These are phyloP conservation scores for Funneliformis caledonium DNA, from an alignment of 371 early-diverging fungal genomes.

Conservation along the genomic window DNA sequence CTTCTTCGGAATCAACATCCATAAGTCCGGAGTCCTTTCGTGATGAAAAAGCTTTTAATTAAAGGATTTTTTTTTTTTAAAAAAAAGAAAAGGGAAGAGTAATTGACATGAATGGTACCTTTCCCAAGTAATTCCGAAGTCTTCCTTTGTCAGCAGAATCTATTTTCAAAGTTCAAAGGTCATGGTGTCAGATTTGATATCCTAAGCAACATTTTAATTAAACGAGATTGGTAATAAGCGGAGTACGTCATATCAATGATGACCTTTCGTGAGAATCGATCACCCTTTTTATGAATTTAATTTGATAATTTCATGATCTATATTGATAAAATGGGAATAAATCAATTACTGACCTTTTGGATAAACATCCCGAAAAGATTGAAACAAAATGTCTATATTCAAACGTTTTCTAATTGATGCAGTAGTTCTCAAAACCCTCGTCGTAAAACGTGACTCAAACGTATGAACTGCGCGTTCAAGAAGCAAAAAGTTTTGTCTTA, in stretches of 20 bases:
- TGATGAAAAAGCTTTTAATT: neutral
- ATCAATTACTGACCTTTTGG: constrained; percentile 44
- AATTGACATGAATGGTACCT: constrained; percentile 42
- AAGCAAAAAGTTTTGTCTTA: constrained; percentile 79
- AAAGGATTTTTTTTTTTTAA: neutral
- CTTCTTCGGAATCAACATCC: constrained; percentile 53
- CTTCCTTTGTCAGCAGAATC: constrained; percentile 48
- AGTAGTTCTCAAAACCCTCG: constrained; percentile 84
- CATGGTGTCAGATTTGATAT: constrained; percentile 15
- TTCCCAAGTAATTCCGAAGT: constrained; percentile 50
- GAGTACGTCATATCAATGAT: constrained; percentile 10
- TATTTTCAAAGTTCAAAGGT: constrained; percentile 39
- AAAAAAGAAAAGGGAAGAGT: neutral
- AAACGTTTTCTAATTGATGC: constrained; percentile 81
- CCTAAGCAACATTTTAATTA: neutral
- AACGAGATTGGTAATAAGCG: neutral
- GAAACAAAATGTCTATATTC: constrained; percentile 66
- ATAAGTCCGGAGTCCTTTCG: constrained; percentile 48
- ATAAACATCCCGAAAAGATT: constrained; percentile 64
- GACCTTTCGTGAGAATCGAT: neutral
- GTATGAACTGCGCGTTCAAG: constrained; percentile 84
- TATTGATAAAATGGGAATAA: neutral
- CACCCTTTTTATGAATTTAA: neutral
- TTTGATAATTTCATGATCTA: neutral
- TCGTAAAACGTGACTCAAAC: constrained; percentile 84